Evolutionary conservation across 2,329 filamentous ascomycete genomes (phyloP), one percentile per base, ranked within the genome.

Genomic region (Mollisiaceae sp.): DNA sequence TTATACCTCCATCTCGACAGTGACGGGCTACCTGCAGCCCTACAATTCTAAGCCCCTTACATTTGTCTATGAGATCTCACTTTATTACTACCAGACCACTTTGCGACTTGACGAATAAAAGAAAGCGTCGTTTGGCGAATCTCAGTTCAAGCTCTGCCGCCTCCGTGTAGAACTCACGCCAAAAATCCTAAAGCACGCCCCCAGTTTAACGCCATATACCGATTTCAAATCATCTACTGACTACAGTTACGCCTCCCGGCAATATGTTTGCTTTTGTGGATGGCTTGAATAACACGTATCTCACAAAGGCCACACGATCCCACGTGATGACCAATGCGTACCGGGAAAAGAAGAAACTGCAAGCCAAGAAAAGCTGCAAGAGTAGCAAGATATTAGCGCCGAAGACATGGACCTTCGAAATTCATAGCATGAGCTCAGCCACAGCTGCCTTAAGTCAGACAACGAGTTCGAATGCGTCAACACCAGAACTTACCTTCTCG

Each of bases 251-350:
- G 45, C 45, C 20, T 22, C n/a, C 45, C n/a, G 45, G n/a, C 20
- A 50, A 12, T 12, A 47, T 39, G 8, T 56, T 36, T 24, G 52
- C 52, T 18, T 58, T 58, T 20, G 55, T 58, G 12, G 55, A 58
- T 58, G 55, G 55, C 32, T 39, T 58, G 35, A 58, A 39, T 35
- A 58, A 58, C 39, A 27, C 55, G 4, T 58, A 58, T 36, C 22
- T n/a, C 4, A 39, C 27, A 22, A 58, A 20, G 55, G 38, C 55
- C 2, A 58, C 38, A 8, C 38, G 32, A 35, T 58, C 55, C 14
- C 55, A 58, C n/a, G 55, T 58, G 12, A 58, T 58, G 55, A 58
- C 55, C 12, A 58, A 38, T 58, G 55, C 55, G 12, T 58, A 58
- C 18, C 55, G 38, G 20, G 55, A 22, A n/a, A 58, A 58, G 55